phyloP scores from a whole-genome alignment of 257 asterid genomes.

The Solanum sejunctum region DNA sequence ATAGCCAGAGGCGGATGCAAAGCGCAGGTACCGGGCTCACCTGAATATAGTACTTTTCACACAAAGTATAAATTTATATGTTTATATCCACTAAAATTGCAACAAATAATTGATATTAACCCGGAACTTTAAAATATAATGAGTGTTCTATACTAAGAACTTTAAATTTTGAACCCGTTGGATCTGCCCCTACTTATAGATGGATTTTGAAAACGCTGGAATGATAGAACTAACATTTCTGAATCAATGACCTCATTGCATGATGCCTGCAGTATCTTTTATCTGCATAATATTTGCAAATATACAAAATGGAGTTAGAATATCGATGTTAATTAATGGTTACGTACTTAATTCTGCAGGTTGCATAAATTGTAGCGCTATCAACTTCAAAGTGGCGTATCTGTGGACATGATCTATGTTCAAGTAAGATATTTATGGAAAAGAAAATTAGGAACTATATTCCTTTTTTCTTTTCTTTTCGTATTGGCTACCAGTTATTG shows the following conservation, averaged over 20 bases:
- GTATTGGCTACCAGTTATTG: not conserved
- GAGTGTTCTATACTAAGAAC: not conserved
- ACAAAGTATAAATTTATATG: not conserved
- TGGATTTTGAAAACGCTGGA: not conserved
- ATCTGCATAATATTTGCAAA: not conserved
- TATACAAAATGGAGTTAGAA: not conserved
- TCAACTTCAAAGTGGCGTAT: slow-evolving; percentile 13
- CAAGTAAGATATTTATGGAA: slow-evolving; percentile 41
- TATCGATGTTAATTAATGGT: not conserved
- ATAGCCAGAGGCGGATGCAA: not conserved
- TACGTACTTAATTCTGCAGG: slow-evolving; percentile 23
- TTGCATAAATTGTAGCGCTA: slow-evolving; percentile 8
- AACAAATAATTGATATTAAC: not conserved
- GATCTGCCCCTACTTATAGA: not conserved
- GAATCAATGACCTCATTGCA: not conserved
- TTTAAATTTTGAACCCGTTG: not conserved
- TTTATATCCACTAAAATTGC: not conserved
- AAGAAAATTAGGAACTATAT: not conserved
- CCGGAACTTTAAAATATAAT: not conserved
- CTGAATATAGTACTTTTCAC: not conserved
- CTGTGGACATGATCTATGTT: slow-evolving; percentile 54
- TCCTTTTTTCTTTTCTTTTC: not conserved
- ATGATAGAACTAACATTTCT: not conserved
- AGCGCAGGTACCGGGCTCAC: not conserved
- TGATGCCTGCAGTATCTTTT: not conserved